A percentile compares a stretch with the other conserved stretches of the same genome.
These are phyloP conservation scores for Populus davidiana DNA, from an alignment of 345 rosid species.

Conservation along the genomic window DNA sequence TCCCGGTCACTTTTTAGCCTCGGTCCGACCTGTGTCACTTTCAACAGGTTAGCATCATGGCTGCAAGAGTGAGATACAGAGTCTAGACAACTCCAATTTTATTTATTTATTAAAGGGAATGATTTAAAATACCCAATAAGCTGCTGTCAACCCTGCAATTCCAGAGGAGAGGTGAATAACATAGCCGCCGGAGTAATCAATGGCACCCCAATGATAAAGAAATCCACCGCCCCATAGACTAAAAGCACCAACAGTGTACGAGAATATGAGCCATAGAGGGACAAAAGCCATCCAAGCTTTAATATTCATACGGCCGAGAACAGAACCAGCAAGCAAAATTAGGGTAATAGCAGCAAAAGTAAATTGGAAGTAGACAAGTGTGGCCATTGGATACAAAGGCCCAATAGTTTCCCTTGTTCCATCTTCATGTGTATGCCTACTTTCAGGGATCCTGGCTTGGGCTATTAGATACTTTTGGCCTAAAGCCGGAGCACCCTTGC, in stretches of 20 bases:
- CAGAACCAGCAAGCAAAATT: slow-evolving; percentile 27
- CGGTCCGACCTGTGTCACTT: slow-evolving; percentile 70
- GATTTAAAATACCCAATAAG: slow-evolving; percentile 19
- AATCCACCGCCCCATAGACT: slow-evolving; percentile 32
- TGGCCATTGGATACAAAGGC: slow-evolving; percentile 18
- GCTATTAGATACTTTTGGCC: slow-evolving; percentile 18
- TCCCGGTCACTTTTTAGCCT: slow-evolving; percentile 72
- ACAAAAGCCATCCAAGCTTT: slow-evolving; percentile 34
- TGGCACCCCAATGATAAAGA: slow-evolving; percentile 29
- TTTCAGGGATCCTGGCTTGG: slow-evolving; percentile 19
- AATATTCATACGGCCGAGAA: slow-evolving; percentile 29
- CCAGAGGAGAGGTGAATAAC: slow-evolving; percentile 35
- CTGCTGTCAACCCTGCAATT: slow-evolving; percentile 27
- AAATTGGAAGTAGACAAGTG: slow-evolving; percentile 28
- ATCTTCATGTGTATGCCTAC: slow-evolving; percentile 1
- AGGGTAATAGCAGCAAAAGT: slow-evolving; percentile 32
- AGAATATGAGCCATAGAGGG: slow-evolving; percentile 31
- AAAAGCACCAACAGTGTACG: slow-evolving; percentile 32
- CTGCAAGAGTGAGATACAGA: not conserved
- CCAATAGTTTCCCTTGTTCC: not conserved
- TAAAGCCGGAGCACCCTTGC: slow-evolving; percentile 22
- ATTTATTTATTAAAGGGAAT: not conserved
- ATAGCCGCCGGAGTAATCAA: slow-evolving; percentile 29
- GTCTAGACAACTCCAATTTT: too few relatives aligned
- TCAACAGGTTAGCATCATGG: not conserved